Percentiles rank a stretch among this genome's conserved stretches.
Conservation (phyloP, 495 filamentous ascomycete species). For the Tuber microsphaerosporum region DNA sequence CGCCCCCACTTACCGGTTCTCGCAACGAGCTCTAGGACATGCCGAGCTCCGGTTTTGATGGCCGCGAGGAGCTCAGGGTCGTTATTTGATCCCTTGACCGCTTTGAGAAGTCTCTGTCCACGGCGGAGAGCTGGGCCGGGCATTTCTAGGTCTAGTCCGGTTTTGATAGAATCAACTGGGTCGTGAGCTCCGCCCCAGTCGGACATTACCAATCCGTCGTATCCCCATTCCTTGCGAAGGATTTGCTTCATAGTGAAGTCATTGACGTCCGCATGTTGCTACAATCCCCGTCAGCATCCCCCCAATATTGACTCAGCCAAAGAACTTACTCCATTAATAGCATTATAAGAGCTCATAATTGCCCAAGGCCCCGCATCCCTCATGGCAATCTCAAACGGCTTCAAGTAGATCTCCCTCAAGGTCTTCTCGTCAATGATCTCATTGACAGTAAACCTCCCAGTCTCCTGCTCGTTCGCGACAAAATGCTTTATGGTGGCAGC, state of each 20-base stretch:
- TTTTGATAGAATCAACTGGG: conserved; percentile 49
- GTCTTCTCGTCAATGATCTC: conserved; percentile 62
- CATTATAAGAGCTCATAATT: conserved; percentile 57
- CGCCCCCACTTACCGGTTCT: conserved; percentile 55
- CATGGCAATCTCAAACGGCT: conserved; percentile 55
- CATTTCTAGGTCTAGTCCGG: conserved; percentile 58
- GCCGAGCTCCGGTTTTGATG: conserved; percentile 52
- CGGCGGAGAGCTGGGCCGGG: conserved; percentile 53
- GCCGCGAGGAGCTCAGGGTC: conserved; percentile 44
- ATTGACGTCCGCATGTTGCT: conserved; percentile 62
- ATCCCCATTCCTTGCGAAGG: conserved; percentile 54
- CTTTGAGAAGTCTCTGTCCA: conserved; percentile 55
- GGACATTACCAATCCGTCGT: conserved; percentile 52
- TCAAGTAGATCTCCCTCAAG: conserved; percentile 63
- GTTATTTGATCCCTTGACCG: conserved; percentile 54
- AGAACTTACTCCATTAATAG: conserved; percentile 53
- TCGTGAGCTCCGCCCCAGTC: conserved; percentile 55
- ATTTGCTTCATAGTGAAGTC: conserved; percentile 55
- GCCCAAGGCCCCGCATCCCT: conserved; percentile 51
- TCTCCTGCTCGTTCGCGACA: conserved; percentile 77
- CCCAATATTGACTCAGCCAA: conserved; percentile 26
- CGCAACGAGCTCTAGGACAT: conserved; percentile 62
- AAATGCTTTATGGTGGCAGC: conserved; percentile 78
- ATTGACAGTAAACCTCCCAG: conserved; percentile 63
- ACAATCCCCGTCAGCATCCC: conserved; percentile 23